A percentile compares a stretch with the other conserved stretches of the same genome.
Conservation (phyloP, 345 rosid species). For the Raphanus sativus region DNA sequence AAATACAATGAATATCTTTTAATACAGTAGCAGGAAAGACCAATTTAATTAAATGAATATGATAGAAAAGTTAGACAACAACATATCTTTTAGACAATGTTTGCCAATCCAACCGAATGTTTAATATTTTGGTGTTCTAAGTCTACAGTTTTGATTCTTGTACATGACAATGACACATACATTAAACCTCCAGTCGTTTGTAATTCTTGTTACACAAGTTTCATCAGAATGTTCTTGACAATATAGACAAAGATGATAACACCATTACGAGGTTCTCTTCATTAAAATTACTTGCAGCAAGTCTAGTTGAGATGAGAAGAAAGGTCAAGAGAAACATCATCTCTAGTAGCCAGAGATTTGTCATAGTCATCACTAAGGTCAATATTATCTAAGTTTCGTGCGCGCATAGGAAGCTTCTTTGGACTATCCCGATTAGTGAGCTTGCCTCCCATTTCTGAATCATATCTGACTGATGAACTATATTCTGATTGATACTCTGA, state of each 20-base stretch:
- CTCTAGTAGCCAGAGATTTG: constrained; percentile 6
- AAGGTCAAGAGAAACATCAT: constrained; percentile 9
- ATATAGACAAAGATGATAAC: constrained; percentile 25
- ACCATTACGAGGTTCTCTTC: constrained; percentile 16
- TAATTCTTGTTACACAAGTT: constrained; percentile 12
- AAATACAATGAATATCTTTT: no score
- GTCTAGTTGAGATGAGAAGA: constrained; percentile 16
- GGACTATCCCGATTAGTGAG: constrained; percentile 33
- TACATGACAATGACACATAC: neutral
- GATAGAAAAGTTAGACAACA: no score
- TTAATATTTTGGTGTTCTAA: constrained; percentile 17
- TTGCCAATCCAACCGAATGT: constrained; percentile 28
- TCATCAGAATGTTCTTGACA: constrained; percentile 11
- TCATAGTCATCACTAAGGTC: constrained; percentile 1
- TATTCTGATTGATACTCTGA: constrained; percentile 36
- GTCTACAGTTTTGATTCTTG: neutral
- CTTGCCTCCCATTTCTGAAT: constrained; percentile 33
- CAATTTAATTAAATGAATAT: no score
- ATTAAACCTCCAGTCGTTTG: neutral
- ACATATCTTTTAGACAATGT: neutral
- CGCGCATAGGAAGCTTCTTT: constrained; percentile 17
- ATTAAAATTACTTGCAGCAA: constrained; percentile 6
- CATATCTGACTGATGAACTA: constrained; percentile 33
- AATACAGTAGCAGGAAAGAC: no score
- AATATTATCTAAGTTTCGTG: neutral